These are phyloP conservation scores for Spathaspora jeffriesii DNA, from an alignment of 1,139 yeast species.

Conservation along the genomic window DNA sequence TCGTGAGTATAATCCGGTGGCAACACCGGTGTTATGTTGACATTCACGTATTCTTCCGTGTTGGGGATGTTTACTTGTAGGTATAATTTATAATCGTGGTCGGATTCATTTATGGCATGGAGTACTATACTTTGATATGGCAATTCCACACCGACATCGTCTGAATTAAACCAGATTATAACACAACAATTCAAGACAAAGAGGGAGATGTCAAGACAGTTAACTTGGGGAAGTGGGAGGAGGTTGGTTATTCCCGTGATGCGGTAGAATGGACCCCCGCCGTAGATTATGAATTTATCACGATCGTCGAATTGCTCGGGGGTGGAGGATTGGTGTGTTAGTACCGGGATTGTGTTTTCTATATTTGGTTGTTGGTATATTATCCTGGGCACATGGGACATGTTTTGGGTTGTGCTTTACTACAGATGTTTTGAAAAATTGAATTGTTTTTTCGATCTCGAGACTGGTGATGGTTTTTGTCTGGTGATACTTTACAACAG, in stretches of 20 bases:
- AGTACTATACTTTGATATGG: constrained; percentile 40
- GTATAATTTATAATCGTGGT: constrained; percentile 19
- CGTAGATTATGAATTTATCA: constrained; percentile 43
- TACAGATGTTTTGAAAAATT: too few relatives aligned
- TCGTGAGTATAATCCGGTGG: background rate
- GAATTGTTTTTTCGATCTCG: too few relatives aligned
- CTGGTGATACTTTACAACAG: too few relatives aligned
- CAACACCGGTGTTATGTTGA: constrained; percentile 12
- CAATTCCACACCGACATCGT: constrained; percentile 35
- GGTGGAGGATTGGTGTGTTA: constrained; percentile 35
- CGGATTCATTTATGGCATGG: constrained; percentile 34
- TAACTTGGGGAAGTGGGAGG: constrained; percentile 3
- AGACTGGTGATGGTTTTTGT: too few relatives aligned
- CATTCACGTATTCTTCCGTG: constrained; percentile 21
- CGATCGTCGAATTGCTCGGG: constrained; percentile 43
- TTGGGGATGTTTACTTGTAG: constrained; percentile 24
- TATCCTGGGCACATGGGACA: too few relatives aligned
- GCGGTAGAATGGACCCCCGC: constrained; percentile 31
- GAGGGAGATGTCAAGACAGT: constrained; percentile 21
- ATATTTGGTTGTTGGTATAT: constrained; percentile 37
- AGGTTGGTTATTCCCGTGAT: background rate
- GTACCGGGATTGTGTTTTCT: constrained; percentile 41
- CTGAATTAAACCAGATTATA: constrained; percentile 33
- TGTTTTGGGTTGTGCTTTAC: too few relatives aligned
- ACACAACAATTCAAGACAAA: constrained; percentile 41